These are phyloP conservation scores for Mrakia hoshinonis DNA, from an alignment of 768 basidiomycete genomes.

Conservation along the genomic window DNA sequence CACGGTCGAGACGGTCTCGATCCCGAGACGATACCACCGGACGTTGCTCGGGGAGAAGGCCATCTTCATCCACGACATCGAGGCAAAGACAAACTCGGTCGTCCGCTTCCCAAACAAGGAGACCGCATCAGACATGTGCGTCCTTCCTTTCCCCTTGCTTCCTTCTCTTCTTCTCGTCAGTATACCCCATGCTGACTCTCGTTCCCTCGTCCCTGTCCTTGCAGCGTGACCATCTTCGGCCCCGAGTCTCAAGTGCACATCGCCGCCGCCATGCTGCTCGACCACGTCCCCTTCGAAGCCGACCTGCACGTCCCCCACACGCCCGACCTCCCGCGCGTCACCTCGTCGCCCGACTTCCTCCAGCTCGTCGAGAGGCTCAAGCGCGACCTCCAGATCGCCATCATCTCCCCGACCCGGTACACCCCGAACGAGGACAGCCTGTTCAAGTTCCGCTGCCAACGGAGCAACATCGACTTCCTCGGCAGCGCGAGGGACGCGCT, in stretches of 20 bases:
- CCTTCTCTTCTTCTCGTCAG: not conserved
- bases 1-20: slow-evolving; percentile 81
- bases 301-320: slow-evolving; percentile 84
- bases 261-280: slow-evolving; percentile 87
- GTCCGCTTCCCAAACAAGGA: slow-evolving; percentile 87
- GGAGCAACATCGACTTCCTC: slow-evolving; percentile 88
- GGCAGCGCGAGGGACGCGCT: slow-evolving; percentile 82
- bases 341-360: slow-evolving; percentile 69
- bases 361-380: slow-evolving; percentile 84
- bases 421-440: slow-evolving; percentile 65
- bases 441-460: slow-evolving; percentile 92
- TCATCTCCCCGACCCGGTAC: slow-evolving; percentile 67
- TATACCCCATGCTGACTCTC: not conserved
- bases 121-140: slow-evolving; percentile 69
- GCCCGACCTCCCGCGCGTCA: slow-evolving; percentile 65
- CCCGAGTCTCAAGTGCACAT: slow-evolving; percentile 96
- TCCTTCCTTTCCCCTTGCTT: not conserved
- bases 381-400: slow-evolving; percentile 84
- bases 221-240: slow-evolving; percentile 75
- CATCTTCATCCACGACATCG: slow-evolving; percentile 95
- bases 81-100: slow-evolving; percentile 86
- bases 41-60: slow-evolving; percentile 90
- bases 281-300: slow-evolving; percentile 59
- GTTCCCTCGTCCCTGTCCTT: not conserved
- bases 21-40: slow-evolving; percentile 90